Percentiles rank a stretch among this genome's conserved stretches.
Evolutionary conservation across 2,329 filamentous ascomycete genomes (phyloP).

Genomic region (Fusarium pseudocircinatum): DNA sequence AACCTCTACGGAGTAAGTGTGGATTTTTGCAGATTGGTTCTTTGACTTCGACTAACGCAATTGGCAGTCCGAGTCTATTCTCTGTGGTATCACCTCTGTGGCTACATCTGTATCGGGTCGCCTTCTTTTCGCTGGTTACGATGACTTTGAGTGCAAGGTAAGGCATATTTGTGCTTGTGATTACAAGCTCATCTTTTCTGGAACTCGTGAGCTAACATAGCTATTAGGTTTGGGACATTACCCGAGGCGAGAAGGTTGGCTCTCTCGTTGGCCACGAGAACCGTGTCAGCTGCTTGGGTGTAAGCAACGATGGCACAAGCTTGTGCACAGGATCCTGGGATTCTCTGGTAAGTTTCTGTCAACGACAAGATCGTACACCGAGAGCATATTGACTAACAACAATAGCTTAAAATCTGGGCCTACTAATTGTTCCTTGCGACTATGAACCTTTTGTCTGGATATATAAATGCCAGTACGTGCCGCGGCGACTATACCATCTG

Average conservation of each 20-base stretch:
- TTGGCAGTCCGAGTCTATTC: constrained; percentile 88
- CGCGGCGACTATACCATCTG: constrained; percentile 43
- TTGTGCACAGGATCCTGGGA: constrained; percentile 99
- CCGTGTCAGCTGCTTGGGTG: constrained; percentile 96
- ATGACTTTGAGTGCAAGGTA: constrained; percentile 99
- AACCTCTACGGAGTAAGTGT: constrained; percentile 73
- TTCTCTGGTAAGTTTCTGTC: constrained; percentile 79
- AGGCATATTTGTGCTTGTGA: constrained; percentile 41
- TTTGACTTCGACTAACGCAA: constrained; percentile 25
- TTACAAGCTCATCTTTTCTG: background rate
- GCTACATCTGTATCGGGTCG: constrained; percentile 97
- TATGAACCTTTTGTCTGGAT: constrained; percentile 43
- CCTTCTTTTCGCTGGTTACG: constrained; percentile 95
- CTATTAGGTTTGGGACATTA: constrained; percentile 94
- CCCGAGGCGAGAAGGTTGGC: constrained; percentile 95
- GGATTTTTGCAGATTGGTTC: constrained; percentile 10
- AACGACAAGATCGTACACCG: background rate
- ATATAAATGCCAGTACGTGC: constrained; percentile 44
- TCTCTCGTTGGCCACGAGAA: constrained; percentile 98
- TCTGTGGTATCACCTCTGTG: constrained; percentile 98
- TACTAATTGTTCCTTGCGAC: constrained; percentile 63
- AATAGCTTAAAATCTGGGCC: constrained; percentile 86
- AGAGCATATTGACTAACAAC: constrained; percentile 15
- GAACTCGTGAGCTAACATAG: constrained; percentile 7
- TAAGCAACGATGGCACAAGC: constrained; percentile 99